These are phyloP conservation scores for Fusarium sp. DNA, from an alignment of 2,329 filamentous ascomycete genomes.

Conservation along the genomic window DNA sequence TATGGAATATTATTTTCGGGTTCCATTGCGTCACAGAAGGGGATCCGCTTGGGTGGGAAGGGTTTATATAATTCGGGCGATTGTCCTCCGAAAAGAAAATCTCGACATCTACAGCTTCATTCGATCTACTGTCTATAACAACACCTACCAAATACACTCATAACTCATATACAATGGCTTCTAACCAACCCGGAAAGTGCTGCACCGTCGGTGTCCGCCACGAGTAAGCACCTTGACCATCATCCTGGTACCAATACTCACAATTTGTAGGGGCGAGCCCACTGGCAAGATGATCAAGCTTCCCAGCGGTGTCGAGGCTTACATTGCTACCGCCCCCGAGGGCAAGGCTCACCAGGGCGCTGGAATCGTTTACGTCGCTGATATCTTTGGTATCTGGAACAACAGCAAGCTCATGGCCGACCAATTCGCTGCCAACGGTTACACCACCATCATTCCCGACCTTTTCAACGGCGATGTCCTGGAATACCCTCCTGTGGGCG, in stretches of 20 bases:
- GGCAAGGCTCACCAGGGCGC: slow-evolving; percentile 42
- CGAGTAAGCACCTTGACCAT: slow-evolving; percentile 55
- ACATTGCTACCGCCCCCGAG: slow-evolving; percentile 60
- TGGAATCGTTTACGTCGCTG: slow-evolving; percentile 54
- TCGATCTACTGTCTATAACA: background rate
- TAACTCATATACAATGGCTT: slow-evolving; percentile 59
- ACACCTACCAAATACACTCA: background rate
- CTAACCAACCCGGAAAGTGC: slow-evolving; percentile 63
- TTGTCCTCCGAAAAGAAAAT: background rate
- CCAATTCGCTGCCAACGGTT: slow-evolving; percentile 53
- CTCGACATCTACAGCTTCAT: background rate
- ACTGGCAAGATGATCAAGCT: slow-evolving; percentile 61
- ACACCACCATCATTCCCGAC: slow-evolving; percentile 54
- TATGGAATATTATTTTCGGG: background rate
- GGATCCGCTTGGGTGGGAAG: slow-evolving; percentile 18
- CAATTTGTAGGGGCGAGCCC: slow-evolving; percentile 58
- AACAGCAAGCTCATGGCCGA: slow-evolving; percentile 59
- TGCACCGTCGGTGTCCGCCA: slow-evolving; percentile 65
- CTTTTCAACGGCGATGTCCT: slow-evolving; percentile 54
- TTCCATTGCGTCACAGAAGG: slow-evolving; percentile 37
- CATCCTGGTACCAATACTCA: slow-evolving; percentile 1
- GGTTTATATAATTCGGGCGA: slow-evolving; percentile 24
- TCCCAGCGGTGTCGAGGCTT: slow-evolving; percentile 59
- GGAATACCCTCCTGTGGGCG: slow-evolving; percentile 40
- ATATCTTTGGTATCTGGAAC: slow-evolving; percentile 54